Evolutionary conservation across 2,329 filamentous ascomycete species (phyloP).

Genomic region (Aspergillus fischeri): DNA sequence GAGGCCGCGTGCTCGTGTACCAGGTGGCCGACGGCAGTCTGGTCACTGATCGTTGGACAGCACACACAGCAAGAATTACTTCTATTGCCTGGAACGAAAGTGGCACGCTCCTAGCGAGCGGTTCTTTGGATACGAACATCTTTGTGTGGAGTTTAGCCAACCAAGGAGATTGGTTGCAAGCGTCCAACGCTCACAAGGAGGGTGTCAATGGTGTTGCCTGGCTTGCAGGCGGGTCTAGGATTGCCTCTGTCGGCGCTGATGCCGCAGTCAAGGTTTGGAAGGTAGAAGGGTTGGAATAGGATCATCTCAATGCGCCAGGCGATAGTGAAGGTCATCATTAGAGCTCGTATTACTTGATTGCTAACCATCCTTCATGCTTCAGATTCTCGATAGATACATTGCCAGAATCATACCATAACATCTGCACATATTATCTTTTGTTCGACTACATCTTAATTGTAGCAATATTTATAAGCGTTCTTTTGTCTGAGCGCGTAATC

Average conservation of each 20-base stretch:
- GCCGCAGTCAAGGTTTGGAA: constrained; percentile 88
- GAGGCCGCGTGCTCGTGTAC: constrained; percentile 86
- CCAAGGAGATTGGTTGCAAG: constrained; percentile 80
- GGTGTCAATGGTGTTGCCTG: constrained; percentile 86
- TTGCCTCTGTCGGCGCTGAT: constrained; percentile 81
- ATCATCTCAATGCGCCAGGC: not conserved
- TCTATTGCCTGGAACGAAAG: constrained; percentile 72
- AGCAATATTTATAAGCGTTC: not conserved
- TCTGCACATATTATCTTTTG: not conserved
- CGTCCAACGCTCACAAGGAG: constrained; percentile 88
- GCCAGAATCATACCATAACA: not conserved
- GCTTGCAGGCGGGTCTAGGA: constrained; percentile 61
- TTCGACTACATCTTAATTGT: not conserved
- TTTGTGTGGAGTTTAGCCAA: constrained; percentile 85
- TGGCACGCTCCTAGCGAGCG: constrained; percentile 75
- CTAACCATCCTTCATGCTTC: not conserved
- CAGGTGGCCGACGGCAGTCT: constrained; percentile 63
- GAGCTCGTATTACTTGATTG: not conserved
- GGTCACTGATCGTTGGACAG: constrained; percentile 74
- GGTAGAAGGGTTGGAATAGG: constrained; percentile 51
- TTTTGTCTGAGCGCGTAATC: constrained; percentile 1
- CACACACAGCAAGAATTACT: constrained; percentile 65
- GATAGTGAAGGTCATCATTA: not conserved
- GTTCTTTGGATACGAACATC: constrained; percentile 84
- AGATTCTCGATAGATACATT: not conserved